Percentiles rank a stretch among this genome's conserved stretches.
Evolutionary conservation across 352 stramenopile species (phyloP).

Genomic region (Phytophthora sp.): DNA sequence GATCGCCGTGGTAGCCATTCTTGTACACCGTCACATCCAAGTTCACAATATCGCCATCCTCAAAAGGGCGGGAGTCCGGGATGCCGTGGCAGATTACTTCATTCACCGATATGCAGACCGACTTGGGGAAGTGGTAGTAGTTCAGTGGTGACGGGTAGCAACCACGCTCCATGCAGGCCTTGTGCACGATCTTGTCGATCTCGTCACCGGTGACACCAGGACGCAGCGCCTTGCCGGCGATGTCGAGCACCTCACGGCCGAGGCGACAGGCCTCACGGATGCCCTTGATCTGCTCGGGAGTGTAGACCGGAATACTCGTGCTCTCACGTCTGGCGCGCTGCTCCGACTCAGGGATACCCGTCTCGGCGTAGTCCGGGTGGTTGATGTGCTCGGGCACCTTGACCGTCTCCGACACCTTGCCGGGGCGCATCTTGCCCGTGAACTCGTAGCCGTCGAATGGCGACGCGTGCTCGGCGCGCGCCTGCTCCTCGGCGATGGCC

Average conservation of each 20-base stretch:
- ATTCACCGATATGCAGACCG: conserved; percentile 90
- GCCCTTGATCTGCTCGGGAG: conserved; percentile 90
- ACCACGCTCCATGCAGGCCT: conserved; percentile 89
- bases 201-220: conserved; percentile 95
- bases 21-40: conserved; percentile 97
- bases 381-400: conserved; percentile 82
- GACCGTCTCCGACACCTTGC: conserved; percentile 73
- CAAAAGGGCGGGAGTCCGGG: conserved; percentile 93
- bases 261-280: conserved; percentile 90
- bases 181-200: conserved; percentile 96
- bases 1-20: conserved; percentile 97
- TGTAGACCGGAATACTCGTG: conserved; percentile 93
- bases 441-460: conserved; percentile 81
- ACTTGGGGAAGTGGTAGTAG: conserved; percentile 98
- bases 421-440: conserved; percentile 86
- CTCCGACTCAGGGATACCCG: conserved; percentile 72
- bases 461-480: conserved; percentile 11
- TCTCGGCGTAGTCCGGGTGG: conserved; percentile 91
- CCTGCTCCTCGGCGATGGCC: conserved; percentile 42
- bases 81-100: conserved; percentile 98
- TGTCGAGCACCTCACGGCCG: conserved; percentile 96
- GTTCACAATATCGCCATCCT: conserved; percentile 99
- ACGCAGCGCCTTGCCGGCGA: conserved; percentile 86
- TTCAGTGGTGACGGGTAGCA: conserved; percentile 98
- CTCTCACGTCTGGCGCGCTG: conserved; percentile 48